Base-by-base conservation (phyloP, 2,329 filamentous ascomycete species). In the Xylaria polymorpha region DNA sequence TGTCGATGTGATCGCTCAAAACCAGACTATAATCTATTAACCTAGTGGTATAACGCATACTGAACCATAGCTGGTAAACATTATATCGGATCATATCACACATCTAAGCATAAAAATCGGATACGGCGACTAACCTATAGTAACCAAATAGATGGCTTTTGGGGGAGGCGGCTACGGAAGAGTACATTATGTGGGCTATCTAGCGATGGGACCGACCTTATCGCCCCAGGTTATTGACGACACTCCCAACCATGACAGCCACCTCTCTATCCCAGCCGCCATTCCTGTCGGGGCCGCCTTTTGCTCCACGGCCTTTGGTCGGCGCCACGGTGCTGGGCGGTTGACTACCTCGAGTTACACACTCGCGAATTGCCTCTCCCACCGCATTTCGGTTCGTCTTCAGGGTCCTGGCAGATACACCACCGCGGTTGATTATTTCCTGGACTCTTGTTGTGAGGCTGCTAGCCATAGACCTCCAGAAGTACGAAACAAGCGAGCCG, bases 241-340 rank as follows among this genome's bases (percentile, higher is more conserved):
- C 89, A 75, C 93, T 93, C 61, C 92, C 91, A 50, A 97, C 92
- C 95, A 98, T 98, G 57, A 98, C 94, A 1, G 94, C 94, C 57
- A 94, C 91, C 81, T 98, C 96, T 46, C 95, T 87, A 76, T 98
- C 95, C 93, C 94, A 98, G 65, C 84, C 87, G 7, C 83, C 84
- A 71, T 79, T 81, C 71, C 82, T 82, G 14, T 82, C 81, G n/a
- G 82, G 77, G 50, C 85, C 80, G 41, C 79, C 79, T 73, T 78
- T 83, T 68, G 72, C 75, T 68, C 68, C 71, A 66, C 83, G 85
- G 39, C 78, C 80, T 74, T 83, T 87, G 50, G 80, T 78, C 9
- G 77, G 78, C 3, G 78, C 73, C 55, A 88, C 77, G 0, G 84
- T 87, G 15, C 85, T 86, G 1, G 93, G 92, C 60, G 91, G 78